These are phyloP conservation scores for Diversispora epigaea DNA, from an alignment of 192 early-diverging fungal species.

Conservation along the genomic window DNA sequence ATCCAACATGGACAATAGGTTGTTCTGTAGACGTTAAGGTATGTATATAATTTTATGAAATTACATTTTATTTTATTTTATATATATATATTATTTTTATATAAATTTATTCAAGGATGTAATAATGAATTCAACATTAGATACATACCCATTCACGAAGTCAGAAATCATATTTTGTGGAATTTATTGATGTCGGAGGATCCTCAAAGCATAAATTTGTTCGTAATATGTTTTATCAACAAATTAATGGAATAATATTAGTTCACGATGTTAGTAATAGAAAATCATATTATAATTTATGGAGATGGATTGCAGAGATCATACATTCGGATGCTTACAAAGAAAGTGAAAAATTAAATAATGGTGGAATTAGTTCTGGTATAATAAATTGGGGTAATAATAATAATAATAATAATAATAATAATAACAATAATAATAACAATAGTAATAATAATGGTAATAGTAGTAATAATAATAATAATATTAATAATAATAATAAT, in stretches of 20 bases:
- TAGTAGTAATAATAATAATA: no score
- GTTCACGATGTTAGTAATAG: constrained; percentile 55
- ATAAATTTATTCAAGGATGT: background rate
- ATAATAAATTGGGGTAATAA: background rate
- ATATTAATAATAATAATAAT: no score
- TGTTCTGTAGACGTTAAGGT: constrained; percentile 54
- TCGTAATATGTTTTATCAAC: constrained; percentile 52
- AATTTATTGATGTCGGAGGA: constrained; percentile 57
- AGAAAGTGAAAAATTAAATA: constrained; percentile 9
- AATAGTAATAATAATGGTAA: no score
- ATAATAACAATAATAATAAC: no score
- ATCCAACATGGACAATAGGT: constrained; percentile 47
- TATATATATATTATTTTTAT: background rate
- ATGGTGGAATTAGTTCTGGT: no score
- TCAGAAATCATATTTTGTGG: constrained; percentile 47
- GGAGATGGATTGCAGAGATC: constrained; percentile 48
- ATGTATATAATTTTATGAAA: background rate
- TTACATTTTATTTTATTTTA: background rate
- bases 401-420: background rate
- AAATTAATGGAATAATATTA: constrained; percentile 49
- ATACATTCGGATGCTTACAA: constrained; percentile 27
- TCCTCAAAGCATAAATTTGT: constrained; percentile 46
- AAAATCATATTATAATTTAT: constrained; percentile 54
- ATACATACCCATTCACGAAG: constrained; percentile 29
- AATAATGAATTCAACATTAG: constrained; percentile 20